Base-by-base conservation (phyloP, 2,329 filamentous ascomycete species). In the Didymella keratinophila region DNA sequence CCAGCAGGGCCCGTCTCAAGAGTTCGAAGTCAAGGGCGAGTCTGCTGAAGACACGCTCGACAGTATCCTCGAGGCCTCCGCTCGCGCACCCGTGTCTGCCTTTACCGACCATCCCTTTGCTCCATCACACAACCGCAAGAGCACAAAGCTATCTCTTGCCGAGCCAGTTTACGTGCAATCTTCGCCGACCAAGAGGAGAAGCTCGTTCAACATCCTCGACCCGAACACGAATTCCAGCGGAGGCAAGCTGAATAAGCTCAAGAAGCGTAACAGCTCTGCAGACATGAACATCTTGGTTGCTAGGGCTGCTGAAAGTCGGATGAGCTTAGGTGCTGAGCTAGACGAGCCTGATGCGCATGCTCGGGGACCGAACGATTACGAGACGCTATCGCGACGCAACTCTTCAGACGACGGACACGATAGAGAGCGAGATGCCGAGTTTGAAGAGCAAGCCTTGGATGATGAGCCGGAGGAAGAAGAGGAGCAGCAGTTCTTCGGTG, bases 31-130 rank as follows among this genome's bases (percentile, higher is more conserved):
- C 41, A 83, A 85, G 74, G 88, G 91, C 57, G 89, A 91, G 18
- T 98, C 95, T 25, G 93, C 94, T 11, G 91, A 93, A 72, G 89
- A 87, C 41, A 97, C 94, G 0, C 84, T 99, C 8, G 93, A 99
- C 65, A 93, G 88, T 73, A 96, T 99, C 52, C 84, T 99, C 8
- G 90, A 97, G 72, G 95, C 94, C 8, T 95, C 94, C 2, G 91
- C 92, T 2, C 86, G 84, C 59, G 94, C 95, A 0, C 95, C 95
- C 1, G 93, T 97, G 28, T 92, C 84, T 65, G 94, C 93, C 25
- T 98, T 98, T 69, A 96, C 91, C 0, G 92, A 97, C 70, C 93
- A 97, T 74, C 86, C 89, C 0, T 93, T 91, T 71, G 90, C 89
- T 61, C 72, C 58, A 66, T 76, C 71, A 55, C 67, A 66, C 52